phyloP scores from a whole-genome alignment of 1,284 basidiomycete genomes.

The Tilletia walkeri region DNA sequence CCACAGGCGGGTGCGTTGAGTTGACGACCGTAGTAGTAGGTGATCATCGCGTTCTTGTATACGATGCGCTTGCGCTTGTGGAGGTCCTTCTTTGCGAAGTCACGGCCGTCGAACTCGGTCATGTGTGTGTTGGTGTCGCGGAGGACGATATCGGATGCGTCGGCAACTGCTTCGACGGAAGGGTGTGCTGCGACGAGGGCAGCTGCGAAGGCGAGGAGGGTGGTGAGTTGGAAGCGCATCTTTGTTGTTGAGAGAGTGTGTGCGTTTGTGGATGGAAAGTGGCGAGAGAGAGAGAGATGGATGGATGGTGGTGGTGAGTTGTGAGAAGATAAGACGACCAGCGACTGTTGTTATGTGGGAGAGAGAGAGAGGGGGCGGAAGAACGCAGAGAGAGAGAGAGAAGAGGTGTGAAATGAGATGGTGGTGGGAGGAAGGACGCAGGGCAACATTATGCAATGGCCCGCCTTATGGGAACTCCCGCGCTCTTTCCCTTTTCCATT shows the following conservation, averaged over 20 bases:
- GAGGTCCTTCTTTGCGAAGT: conserved; percentile 7
- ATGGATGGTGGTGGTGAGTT: background rate
- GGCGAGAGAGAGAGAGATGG: background rate
- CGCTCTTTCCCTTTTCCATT: background rate
- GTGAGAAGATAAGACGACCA: background rate
- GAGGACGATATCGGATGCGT: background rate
- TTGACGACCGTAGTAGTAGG: conserved; percentile 16
- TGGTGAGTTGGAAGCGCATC: background rate
- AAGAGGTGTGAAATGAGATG: background rate
- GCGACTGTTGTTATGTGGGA: background rate
- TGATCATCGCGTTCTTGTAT: background rate
- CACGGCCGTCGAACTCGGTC: background rate
- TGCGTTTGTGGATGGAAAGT: background rate
- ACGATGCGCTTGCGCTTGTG: conserved; percentile 19
- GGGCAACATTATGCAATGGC: background rate
- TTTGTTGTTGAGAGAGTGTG: background rate
- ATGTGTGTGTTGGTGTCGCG: conserved; percentile 12
- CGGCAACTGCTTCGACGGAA: background rate
- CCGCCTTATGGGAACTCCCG: too few species aligned
- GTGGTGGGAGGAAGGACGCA: background rate
- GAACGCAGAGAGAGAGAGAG: background rate
- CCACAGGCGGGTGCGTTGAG: conserved; percentile 17
- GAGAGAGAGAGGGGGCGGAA: background rate
- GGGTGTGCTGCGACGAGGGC: conserved; percentile 8
- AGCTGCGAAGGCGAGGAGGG: background rate